Base-by-base conservation (phyloP, 345 rosid genomes). In the Rubroshorea leprosula region DNA sequence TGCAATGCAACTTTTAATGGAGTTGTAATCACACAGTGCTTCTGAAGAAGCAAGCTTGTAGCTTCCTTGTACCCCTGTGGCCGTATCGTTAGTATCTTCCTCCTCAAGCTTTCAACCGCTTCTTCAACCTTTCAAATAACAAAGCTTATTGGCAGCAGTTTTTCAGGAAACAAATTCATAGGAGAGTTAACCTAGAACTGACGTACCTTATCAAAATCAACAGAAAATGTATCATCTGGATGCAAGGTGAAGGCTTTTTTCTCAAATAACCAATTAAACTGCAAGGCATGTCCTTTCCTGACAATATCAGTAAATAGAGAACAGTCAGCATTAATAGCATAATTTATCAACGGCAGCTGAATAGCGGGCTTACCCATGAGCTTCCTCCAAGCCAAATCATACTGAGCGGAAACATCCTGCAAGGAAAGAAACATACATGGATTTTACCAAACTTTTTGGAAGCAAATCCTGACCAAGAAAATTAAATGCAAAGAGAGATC, bases 331-430 rank as follows among this genome's bases (percentile, higher is more conserved):
- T n/a, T n/a, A n/a, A n/a, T n/a, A n/a, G n/a, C 7, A 56, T 16
- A 39, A 21, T 57, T 43, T 6, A 35, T 53, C 12, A 68, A 68
- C 54, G 65, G 55, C 66, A 10, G 23, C 26, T 17, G 25, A 55
- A 35, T 17, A 23, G 17, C 62, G 27, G 10, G 55, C 67, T 79
- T 81, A 92, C 96, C 96, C 98, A 46, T 44, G 98, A 77, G 96
- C 90, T 81, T 89, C 96, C 63, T 81, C 73, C 56, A 92, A 80
- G 63, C 98, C 96, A 74, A 92, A 89, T 35, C 96, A 83, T 55
- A 92, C 83, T 0, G 98, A 86, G 55, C 90, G 87, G 68, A 92
- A 92, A 79, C 95, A 92, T 56, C 96, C 96, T 1, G 90, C 86
- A 20, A 92, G 80, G 76, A 89, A 89, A 45, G 98, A 92, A 54